Evolutionary conservation across 2,329 filamentous ascomycete genomes (phyloP), one percentile per base, ranked within the genome.

Genomic region (Dactylellina haptotyla): DNA sequence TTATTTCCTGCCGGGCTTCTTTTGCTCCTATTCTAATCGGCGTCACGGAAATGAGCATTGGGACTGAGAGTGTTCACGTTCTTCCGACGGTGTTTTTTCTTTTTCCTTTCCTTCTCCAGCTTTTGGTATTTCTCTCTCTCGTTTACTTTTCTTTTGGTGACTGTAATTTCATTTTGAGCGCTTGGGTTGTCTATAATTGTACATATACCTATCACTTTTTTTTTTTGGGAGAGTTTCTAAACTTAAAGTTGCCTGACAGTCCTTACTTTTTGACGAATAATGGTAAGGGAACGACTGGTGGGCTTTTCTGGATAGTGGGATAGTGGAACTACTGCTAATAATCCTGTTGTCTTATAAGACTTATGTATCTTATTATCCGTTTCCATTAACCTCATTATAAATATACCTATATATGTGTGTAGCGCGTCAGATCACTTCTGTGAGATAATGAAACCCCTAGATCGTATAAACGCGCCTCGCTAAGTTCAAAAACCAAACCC

Each of bases 31-130:
- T 73, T 73, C 56, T 70, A 23, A n/a, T 54, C 41, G 32, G 61
- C 51, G 62, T 65, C 58, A 51, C 45, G 56, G 45, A 66, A 58
- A 71, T 57, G 57, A 50, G 45, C 45, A 62, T 48, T 65, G 65
- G 63, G 61, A 25, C 54, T 58, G 56, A 67, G 54, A 72, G 67
- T 64, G 67, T 72, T 72, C 67, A 56, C 51, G 50, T 72, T 72
- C 66, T 71, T 28, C 53, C 32, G 48, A 34, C 41, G 56, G 48
- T 58, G 51, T 54, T 34, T 48, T 30, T 28, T 37, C 39, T 34
- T 46, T 32, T 54, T 67, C 6, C 48, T 23, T 45, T 25, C 37
- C 34, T 46, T 43, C 34, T 30, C 18, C 20, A 39, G 34, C 39
- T 54, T 43, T 70, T 32, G 9, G 25, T 53, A 18, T n/a, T 10